phyloP scores from a whole-genome alignment of 129 eudicot genomes.

The Rutidosis leptorrhynchoides region DNA sequence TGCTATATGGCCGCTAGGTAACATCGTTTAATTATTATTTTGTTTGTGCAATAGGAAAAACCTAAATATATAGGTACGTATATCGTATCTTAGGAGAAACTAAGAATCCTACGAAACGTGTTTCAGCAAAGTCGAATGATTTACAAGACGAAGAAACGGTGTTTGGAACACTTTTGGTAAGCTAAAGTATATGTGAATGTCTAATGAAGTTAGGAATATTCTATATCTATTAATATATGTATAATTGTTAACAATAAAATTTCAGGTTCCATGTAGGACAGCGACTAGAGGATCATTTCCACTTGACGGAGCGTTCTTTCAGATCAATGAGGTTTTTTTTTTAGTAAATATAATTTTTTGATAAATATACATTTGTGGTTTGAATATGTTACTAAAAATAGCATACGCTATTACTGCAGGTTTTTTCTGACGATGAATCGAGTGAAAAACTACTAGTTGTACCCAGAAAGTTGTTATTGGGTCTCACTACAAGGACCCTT shows the following conservation, averaged over 20 bases:
- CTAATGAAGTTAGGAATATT: not conserved
- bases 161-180: slow-evolving; percentile 47
- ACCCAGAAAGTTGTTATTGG: slow-evolving; percentile 15
- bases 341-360: too few relatives aligned
- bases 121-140: not conserved
- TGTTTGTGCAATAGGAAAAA: not conserved
- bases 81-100: slow-evolving; percentile 13
- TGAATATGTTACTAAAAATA: too few relatives aligned
- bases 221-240: not conserved
- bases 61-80: not conserved
- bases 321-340: slow-evolving; percentile 44
- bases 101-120: not conserved
- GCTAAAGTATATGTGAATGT: slow-evolving; percentile 1
- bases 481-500: slow-evolving; percentile 17
- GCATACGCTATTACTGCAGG: slow-evolving; percentile 9
- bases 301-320: slow-evolving; percentile 45
- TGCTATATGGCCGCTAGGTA: slow-evolving; percentile 43
- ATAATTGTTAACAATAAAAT: not conserved
- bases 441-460: slow-evolving; percentile 24
- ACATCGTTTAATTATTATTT: not conserved
- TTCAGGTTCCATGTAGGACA: slow-evolving; percentile 47
- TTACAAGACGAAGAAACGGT: slow-evolving; percentile 11
- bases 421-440: slow-evolving; percentile 31
- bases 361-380: too few relatives aligned
- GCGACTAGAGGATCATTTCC: slow-evolving; percentile 46